phyloP scores from a whole-genome alignment of 2,329 filamentous ascomycete species.

The Mycocentrospora acerina region DNA sequence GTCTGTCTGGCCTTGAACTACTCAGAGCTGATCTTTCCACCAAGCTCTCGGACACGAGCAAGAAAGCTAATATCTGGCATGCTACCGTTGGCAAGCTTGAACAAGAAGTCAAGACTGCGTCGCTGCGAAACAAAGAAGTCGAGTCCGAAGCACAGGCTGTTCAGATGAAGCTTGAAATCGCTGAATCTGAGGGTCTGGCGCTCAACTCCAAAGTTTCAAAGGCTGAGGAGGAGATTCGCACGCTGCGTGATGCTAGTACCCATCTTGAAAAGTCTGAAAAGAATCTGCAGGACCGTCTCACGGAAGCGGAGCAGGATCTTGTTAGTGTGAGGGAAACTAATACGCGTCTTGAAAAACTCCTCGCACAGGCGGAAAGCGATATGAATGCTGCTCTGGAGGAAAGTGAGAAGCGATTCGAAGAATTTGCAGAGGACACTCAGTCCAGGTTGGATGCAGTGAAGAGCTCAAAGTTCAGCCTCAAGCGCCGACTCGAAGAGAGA shows the following conservation, averaged over 20 bases:
- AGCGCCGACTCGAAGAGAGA: conserved; percentile 27
- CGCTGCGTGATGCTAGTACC: conserved; percentile 27
- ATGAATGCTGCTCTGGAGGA: conserved; percentile 36
- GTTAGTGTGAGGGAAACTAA: conserved; percentile 31
- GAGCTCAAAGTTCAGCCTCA: conserved; percentile 34
- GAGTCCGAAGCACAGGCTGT: conserved; percentile 21
- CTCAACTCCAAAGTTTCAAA: conserved; percentile 22
- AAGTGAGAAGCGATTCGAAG: conserved; percentile 30
- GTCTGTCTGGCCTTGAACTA: conserved; percentile 15
- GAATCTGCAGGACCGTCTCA: conserved; percentile 27
- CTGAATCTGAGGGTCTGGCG: conserved; percentile 20
- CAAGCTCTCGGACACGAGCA: conserved; percentile 12
- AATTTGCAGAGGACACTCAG: conserved; percentile 31
- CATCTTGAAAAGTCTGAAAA: conserved; percentile 33
- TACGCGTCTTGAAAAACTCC: conserved; percentile 32
- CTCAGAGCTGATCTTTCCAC: conserved; percentile 20
- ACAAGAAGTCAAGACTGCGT: conserved; percentile 7
- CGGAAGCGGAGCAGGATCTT: conserved; percentile 36
- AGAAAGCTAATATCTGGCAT: conserved; percentile 17
- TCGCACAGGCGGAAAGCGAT: conserved; percentile 33
- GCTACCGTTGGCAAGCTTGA: conserved; percentile 10
- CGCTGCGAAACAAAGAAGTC: conserved; percentile 10
- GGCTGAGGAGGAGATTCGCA: conserved; percentile 29
- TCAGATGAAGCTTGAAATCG: conserved; percentile 23
- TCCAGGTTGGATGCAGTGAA: conserved; percentile 30